phyloP scores from a whole-genome alignment of 2,329 filamentous ascomycete genomes.

The Beauveria bassiana region DNA sequence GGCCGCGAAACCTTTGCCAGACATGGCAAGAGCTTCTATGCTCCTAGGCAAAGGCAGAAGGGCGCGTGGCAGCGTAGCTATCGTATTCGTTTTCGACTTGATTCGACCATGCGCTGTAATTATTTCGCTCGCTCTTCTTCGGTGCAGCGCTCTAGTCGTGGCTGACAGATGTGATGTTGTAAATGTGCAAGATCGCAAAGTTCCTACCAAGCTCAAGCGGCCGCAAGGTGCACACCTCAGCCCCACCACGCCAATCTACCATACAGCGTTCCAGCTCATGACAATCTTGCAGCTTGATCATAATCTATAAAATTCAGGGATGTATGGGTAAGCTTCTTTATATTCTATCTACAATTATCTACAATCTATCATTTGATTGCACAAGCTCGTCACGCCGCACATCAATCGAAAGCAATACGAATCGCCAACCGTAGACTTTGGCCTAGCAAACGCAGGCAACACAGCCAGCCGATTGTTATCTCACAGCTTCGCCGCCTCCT shows the following conservation, averaged over 20 bases:
- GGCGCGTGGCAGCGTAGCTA: not conserved
- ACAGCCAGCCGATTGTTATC: not conserved
- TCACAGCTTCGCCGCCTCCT: conserved; percentile 14
- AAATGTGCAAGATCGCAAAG: not conserved
- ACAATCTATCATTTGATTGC: not conserved
- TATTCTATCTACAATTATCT: not conserved
- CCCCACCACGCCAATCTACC: not conserved
- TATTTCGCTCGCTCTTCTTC: not conserved
- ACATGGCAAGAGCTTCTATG: conserved; percentile 29
- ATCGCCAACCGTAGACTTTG: not conserved
- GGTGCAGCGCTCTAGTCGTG: not conserved
- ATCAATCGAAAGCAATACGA: not conserved
- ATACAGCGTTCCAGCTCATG: too few species aligned
- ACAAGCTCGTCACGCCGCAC: not conserved
- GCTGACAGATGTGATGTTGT: not conserved
- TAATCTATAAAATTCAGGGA: too few species aligned
- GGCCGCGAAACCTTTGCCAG: conserved; percentile 35
- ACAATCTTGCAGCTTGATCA: too few species aligned
- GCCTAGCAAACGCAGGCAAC: not conserved
- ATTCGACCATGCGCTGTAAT: not conserved
- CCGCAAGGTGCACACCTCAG: not conserved
- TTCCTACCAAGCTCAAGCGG: too few species aligned
- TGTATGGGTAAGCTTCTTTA: too few species aligned
- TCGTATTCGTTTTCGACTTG: not conserved
- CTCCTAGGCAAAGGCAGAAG: not conserved